A percentile compares a stretch with the other conserved stretches of the same genome.
Conservation (phyloP, 1,284 basidiomycete genomes). For the Rhodotorula sp. region DNA sequence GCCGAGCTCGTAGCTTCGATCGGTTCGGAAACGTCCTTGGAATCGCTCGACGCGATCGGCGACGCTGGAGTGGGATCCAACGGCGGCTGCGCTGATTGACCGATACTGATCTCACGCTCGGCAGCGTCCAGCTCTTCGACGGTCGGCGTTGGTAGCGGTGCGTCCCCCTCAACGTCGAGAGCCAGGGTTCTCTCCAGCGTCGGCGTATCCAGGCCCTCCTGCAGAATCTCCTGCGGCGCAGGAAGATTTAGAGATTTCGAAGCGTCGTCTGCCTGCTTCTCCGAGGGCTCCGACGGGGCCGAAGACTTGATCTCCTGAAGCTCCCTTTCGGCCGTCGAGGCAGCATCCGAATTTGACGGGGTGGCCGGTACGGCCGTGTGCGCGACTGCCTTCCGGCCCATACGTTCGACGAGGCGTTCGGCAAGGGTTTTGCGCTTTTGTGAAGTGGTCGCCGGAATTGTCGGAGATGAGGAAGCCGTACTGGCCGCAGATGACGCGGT, state of each 20-base stretch:
- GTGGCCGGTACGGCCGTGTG: neutral
- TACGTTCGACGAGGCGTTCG: conserved; percentile 37
- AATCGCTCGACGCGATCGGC: too few species aligned
- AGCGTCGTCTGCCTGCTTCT: neutral
- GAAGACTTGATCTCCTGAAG: neutral
- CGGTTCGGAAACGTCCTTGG: too few species aligned
- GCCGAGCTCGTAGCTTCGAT: too few species aligned
- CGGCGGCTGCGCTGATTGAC: neutral
- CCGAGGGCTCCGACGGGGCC: neutral
- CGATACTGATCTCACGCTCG: conserved; percentile 13
- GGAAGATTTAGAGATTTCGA: too few species aligned
- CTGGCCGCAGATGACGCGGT: neutral
- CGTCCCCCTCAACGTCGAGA: neutral
- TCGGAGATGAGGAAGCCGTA: neutral
- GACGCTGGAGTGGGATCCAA: neutral
- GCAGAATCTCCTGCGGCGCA: neutral
- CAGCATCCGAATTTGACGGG: neutral
- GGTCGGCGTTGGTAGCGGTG: neutral
- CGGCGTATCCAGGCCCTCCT: neutral
- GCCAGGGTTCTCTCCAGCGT: conserved; percentile 2
- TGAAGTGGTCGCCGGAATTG: neutral
- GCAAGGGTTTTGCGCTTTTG: conserved; percentile 35
- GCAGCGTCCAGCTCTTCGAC: conserved; percentile 18
- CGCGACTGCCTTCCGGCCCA: conserved; percentile 7
- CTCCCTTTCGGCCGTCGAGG: neutral